phyloP scores from a whole-genome alignment of 768 basidiomycete genomes.

The Panaeolus cyanescens region DNA sequence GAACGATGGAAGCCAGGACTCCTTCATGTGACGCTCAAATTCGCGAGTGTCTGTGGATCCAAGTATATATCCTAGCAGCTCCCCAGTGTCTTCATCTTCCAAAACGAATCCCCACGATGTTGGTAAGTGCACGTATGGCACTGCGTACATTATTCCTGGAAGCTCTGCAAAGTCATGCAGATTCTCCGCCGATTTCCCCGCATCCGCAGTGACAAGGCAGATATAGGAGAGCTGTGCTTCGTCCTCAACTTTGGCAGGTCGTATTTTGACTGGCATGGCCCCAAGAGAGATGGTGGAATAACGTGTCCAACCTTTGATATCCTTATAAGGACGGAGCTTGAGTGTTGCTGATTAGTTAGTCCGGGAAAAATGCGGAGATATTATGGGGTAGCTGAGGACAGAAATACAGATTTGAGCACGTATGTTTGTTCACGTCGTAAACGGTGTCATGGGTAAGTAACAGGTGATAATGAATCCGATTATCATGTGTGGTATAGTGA shows the following conservation, averaged over 20 bases:
- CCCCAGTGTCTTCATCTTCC: slow-evolving; percentile 46
- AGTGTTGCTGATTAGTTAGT: background rate
- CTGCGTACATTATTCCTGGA: slow-evolving; percentile 71
- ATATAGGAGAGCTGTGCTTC: slow-evolving; percentile 61
- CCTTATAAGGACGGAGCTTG: background rate
- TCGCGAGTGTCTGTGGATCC: slow-evolving; percentile 67
- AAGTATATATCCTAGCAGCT: slow-evolving; percentile 73
- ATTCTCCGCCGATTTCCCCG: slow-evolving; percentile 64
- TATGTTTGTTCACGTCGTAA: background rate
- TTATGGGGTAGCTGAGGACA: background rate
- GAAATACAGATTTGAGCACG: background rate
- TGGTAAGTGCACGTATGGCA: slow-evolving; percentile 74
- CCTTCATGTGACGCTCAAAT: slow-evolving; percentile 56
- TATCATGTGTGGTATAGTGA: slow-evolving; percentile 9
- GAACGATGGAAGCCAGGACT: slow-evolving; percentile 69
- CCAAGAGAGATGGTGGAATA: background rate
- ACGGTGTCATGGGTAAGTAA: background rate
- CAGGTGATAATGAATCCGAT: background rate
- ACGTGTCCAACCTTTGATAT: background rate
- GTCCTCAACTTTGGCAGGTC: slow-evolving; percentile 57
- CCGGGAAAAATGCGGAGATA: background rate
- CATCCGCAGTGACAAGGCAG: slow-evolving; percentile 75
- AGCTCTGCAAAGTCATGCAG: slow-evolving; percentile 66
- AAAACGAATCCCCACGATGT: slow-evolving; percentile 76
- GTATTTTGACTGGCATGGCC: slow-evolving; percentile 49